Conservation (phyloP, 2,329 filamentous ascomycete genomes). For the Sclerotiophoma versabilis region DNA sequence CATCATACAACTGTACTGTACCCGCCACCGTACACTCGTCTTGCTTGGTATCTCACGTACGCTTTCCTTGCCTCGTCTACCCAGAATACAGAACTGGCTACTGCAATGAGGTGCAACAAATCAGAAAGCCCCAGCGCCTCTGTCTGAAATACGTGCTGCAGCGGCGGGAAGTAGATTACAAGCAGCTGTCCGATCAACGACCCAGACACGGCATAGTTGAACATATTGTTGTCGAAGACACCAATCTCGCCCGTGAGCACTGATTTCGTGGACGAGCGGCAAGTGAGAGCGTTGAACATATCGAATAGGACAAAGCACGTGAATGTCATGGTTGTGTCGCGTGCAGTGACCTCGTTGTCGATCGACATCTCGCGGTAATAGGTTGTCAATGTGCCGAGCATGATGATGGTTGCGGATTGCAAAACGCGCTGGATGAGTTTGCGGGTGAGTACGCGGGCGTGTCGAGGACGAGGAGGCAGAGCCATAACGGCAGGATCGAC, state of each 20-base stretch:
- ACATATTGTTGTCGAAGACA: conserved; percentile 86
- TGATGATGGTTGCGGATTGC: conserved; percentile 87
- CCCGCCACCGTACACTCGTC: conserved; percentile 43
- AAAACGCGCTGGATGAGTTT: conserved; percentile 83
- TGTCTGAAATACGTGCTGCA: conserved; percentile 96
- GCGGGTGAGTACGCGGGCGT: conserved; percentile 88
- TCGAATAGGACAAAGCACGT: conserved; percentile 99
- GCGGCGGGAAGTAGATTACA: conserved; percentile 92
- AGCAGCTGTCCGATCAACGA: conserved; percentile 84
- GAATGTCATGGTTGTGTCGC: conserved; percentile 99
- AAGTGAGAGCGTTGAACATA: conserved; percentile 98
- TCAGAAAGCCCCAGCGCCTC: conserved; percentile 80
- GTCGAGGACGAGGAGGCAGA: conserved; percentile 83
- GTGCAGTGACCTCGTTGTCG: conserved; percentile 82
- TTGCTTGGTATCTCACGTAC: conserved; percentile 53
- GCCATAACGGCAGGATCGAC: conserved; percentile 96
- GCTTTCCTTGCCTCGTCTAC: conserved; percentile 89
- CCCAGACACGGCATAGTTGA: conserved; percentile 92
- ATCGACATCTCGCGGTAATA: conserved; percentile 91
- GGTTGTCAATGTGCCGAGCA: conserved; percentile 87
- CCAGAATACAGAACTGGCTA: conserved; percentile 94
- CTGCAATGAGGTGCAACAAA: conserved; percentile 71
- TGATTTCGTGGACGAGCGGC: conserved; percentile 89
- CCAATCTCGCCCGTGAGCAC: conserved; percentile 84
- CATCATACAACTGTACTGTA: conserved; percentile 50